phyloP scores from a whole-genome alignment of 108 stramenopile genomes.

The Tribonema minus region DNA sequence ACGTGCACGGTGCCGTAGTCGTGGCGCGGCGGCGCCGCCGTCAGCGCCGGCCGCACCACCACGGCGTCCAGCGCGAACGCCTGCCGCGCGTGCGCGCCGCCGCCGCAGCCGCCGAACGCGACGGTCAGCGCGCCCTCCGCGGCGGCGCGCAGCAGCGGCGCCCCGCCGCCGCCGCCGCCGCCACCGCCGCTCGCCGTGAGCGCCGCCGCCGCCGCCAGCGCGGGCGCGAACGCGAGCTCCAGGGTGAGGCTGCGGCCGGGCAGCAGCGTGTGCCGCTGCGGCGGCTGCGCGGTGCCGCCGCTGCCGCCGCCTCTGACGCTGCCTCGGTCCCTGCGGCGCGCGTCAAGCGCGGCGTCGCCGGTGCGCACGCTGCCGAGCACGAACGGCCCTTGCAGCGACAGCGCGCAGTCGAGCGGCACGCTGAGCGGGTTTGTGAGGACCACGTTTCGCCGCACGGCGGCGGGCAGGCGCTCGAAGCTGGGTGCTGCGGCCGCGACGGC shows the following conservation, averaged over 20 bases:
- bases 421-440: conserved; percentile 29
- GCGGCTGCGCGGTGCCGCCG: neutral
- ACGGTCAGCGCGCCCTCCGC: too few species aligned
- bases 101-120: too few species aligned
- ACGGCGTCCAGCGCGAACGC: too few species aligned
- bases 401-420: conserved; percentile 2
- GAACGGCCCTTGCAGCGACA: conserved; percentile 6
- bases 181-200: too few species aligned
- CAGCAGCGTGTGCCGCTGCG: neutral
- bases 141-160: too few species aligned
- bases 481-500: neutral
- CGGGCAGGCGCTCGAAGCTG: neutral
- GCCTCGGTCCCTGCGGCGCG: neutral
- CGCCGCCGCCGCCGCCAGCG: too few species aligned
- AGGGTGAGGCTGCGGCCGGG: conserved; percentile 20
- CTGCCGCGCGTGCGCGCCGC: too few species aligned
- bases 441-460: neutral
- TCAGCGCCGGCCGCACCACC: conserved; percentile 42
- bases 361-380: neutral
- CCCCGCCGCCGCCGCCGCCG: too few species aligned
- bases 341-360: neutral
- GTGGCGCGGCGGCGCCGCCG: conserved; percentile 19
- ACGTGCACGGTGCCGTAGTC: conserved; percentile 38
- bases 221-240: conserved; percentile 17
- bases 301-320: neutral